A percentile compares a stretch with the other conserved stretches of the same genome.
These are phyloP conservation scores for Penicillium maclennaniae DNA, from an alignment of 495 filamentous ascomycete genomes.

Conservation along the genomic window DNA sequence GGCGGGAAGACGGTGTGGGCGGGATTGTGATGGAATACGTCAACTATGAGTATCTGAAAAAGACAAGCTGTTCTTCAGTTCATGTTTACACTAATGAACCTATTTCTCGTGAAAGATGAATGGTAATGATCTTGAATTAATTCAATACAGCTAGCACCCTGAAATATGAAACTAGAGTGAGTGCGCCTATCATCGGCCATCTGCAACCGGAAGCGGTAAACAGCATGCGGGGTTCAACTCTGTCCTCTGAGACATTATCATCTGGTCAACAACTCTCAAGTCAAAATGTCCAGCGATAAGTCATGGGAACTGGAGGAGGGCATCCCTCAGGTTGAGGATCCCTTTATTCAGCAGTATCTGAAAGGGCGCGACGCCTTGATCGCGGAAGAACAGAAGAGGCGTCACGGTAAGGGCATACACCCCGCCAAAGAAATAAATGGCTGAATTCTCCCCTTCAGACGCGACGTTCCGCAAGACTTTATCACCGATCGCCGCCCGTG, in stretches of 20 bases:
- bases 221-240: background rate
- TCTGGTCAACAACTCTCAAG: background rate
- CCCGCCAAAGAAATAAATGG: slow-evolving; percentile 5
- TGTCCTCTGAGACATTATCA: background rate
- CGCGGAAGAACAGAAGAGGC: slow-evolving; percentile 70
- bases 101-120: too few species aligned
- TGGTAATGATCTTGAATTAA: too few species aligned
- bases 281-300: slow-evolving; percentile 25
- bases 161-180: too few species aligned
- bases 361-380: slow-evolving; percentile 73
- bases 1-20: too few species aligned
- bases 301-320: slow-evolving; percentile 49
- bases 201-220: slow-evolving; percentile 9
- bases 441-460: slow-evolving; percentile 19
- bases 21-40: too few species aligned
- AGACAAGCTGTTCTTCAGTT: too few species aligned
- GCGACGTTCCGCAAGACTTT: slow-evolving; percentile 54
- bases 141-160: too few species aligned
- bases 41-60: too few species aligned
- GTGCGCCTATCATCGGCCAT: background rate
- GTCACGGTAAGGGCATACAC: slow-evolving; percentile 60
- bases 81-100: too few species aligned
- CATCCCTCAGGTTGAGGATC: slow-evolving; percentile 55
- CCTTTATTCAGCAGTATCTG: slow-evolving; percentile 76
- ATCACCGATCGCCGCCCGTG: slow-evolving; percentile 68